A percentile compares a stretch with the other conserved stretches of the same genome.
phyloP scores from a whole-genome alignment of 768 basidiomycete species.

The Auricularia cornea region DNA sequence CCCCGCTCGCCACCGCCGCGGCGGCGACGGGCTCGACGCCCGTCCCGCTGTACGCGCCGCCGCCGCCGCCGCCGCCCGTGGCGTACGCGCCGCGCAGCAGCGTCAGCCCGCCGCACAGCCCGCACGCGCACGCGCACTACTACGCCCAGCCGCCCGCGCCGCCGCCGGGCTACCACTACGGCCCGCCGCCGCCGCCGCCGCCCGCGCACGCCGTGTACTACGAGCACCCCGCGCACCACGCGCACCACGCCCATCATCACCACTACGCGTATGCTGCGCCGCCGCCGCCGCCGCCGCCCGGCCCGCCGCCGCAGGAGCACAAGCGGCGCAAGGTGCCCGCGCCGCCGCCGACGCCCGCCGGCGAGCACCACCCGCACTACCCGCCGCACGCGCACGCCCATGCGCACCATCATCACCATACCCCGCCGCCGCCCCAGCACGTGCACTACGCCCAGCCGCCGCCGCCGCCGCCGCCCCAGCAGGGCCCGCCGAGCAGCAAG shows the following conservation, averaged over 20 bases:
- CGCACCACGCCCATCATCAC: not conserved
- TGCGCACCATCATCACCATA: no score
- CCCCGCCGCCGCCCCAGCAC: no score
- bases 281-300: no score
- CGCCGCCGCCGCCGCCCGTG: slow-evolving; percentile 12
- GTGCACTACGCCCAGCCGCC: no score
- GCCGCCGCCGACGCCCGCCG: no score
- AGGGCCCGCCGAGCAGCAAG: no score
- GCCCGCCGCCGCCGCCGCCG: not conserved
- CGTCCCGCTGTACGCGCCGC: slow-evolving; percentile 9
- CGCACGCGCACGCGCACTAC: slow-evolving; percentile 29
- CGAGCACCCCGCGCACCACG: not conserved
- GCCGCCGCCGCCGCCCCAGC: no score
- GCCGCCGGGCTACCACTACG: slow-evolving; percentile 26
- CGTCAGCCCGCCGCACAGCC: slow-evolving; percentile 15
- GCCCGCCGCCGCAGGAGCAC: no score
- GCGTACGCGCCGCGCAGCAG: slow-evolving; percentile 16
- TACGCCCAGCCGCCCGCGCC: slow-evolving; percentile 64
- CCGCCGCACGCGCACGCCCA: no score
- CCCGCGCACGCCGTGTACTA: not conserved
- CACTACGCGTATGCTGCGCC: not conserved
- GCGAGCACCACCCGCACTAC: no score
- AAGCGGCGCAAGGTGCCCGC: no score
- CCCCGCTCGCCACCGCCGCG: slow-evolving; percentile 26
- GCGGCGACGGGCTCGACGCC: slow-evolving; percentile 1